Evolutionary conservation across 2,329 filamentous ascomycete species (phyloP).

Genomic region (Calonectria honghensis): DNA sequence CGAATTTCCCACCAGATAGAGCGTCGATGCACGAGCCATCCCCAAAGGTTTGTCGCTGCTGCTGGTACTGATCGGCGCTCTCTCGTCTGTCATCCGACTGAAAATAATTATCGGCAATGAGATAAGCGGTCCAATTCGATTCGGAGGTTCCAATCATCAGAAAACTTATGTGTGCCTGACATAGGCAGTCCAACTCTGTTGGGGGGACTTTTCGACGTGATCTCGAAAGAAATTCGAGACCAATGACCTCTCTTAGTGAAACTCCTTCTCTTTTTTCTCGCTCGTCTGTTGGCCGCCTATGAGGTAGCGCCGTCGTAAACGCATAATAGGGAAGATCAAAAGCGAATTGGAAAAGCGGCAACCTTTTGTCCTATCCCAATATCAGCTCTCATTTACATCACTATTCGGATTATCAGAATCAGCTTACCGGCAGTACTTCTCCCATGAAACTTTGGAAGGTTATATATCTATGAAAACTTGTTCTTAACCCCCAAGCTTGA

Average conservation of each 20-base stretch:
- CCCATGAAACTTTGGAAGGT: neutral
- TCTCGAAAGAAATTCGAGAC: neutral
- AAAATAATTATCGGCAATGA: neutral
- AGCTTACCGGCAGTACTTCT: neutral
- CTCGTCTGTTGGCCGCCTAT: neutral
- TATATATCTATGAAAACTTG: neutral
- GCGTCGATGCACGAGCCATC: neutral
- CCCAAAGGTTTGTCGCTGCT: neutral
- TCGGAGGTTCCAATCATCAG: neutral
- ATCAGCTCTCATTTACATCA: neutral
- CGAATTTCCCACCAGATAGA: neutral
- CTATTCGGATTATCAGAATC: neutral
- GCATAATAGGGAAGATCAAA: constrained; percentile 5
- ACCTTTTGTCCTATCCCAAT: neutral
- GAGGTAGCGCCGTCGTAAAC: neutral
- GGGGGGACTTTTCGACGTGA: neutral
- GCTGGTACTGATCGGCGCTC: neutral
- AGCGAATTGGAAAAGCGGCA: neutral
- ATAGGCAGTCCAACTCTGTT: neutral
- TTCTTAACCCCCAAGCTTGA: neutral
- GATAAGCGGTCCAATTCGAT: neutral
- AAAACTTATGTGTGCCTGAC: neutral
- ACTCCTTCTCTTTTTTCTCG: neutral
- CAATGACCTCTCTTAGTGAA: neutral
- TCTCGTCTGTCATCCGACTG: neutral